These are phyloP conservation scores for Geotrichum citri-aurantii DNA, from an alignment of 1,139 yeast species.

Conservation along the genomic window DNA sequence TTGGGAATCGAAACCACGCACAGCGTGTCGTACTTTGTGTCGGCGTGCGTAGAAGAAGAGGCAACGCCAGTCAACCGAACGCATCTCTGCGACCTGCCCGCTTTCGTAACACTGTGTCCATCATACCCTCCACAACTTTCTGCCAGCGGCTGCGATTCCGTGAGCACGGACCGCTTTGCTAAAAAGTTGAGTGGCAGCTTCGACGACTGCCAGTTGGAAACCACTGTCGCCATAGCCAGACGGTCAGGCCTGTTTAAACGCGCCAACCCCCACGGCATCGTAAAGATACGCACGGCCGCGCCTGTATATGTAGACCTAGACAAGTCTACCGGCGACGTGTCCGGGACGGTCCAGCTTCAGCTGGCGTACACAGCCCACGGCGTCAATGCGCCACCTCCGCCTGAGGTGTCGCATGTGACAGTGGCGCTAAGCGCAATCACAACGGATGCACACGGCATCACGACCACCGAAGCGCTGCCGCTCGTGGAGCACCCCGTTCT, in stretches of 20 bases:
- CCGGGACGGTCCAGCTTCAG: neutral
- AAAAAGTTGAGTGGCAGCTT: neutral
- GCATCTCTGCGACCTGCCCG: neutral
- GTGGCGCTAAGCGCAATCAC: neutral
- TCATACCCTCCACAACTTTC: neutral
- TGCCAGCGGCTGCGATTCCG: neutral
- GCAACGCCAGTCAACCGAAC: neutral
- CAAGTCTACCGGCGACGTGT: neutral
- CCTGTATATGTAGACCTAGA: neutral
- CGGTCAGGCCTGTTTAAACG: neutral
- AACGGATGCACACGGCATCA: neutral
- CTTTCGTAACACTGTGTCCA: neutral
- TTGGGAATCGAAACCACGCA: neutral
- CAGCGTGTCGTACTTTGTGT: conserved; percentile 2
- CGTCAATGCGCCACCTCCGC: neutral
- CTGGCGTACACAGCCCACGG: neutral
- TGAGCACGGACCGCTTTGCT: neutral
- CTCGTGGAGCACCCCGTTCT: neutral
- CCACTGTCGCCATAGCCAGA: neutral
- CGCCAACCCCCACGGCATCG: neutral
- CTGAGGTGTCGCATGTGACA: neutral
- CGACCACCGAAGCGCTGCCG: neutral
- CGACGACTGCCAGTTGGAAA: neutral
- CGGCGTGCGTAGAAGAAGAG: conserved; percentile 1
- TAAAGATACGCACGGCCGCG: neutral